Evolutionary conservation across 805 yeast genomes (phyloP).

Genomic region (Blastobotrys mokoenaii): DNA sequence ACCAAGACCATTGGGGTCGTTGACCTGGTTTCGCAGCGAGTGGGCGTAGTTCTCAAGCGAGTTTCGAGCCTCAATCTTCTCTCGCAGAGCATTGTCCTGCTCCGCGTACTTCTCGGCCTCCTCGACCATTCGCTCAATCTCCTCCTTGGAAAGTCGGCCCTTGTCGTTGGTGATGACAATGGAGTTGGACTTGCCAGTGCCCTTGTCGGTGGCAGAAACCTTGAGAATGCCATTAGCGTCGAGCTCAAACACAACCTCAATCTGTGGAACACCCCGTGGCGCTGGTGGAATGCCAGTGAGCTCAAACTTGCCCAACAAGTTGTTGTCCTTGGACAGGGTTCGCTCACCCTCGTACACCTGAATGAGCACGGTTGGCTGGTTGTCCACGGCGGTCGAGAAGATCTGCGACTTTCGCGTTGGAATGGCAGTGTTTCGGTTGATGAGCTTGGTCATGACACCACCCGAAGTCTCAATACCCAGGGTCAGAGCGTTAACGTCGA

Average conservation of each 20-base stretch:
- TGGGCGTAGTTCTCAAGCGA: slow-evolving; percentile 82
- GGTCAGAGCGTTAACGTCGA: slow-evolving; percentile 91
- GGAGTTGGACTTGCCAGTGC: slow-evolving; percentile 86
- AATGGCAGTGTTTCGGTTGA: slow-evolving; percentile 89
- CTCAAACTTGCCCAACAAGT: slow-evolving; percentile 79
- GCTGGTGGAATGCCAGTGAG: slow-evolving; percentile 83
- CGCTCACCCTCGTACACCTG: slow-evolving; percentile 97
- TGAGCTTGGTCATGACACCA: slow-evolving; percentile 94
- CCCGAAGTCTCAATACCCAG: slow-evolving; percentile 96
- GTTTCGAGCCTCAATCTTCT: slow-evolving; percentile 83
- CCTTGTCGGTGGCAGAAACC: slow-evolving; percentile 84
- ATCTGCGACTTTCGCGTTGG: slow-evolving; percentile 94
- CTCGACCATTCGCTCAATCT: slow-evolving; percentile 94
- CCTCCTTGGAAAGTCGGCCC: slow-evolving; percentile 89
- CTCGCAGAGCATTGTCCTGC: slow-evolving; percentile 77
- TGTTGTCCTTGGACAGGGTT: slow-evolving; percentile 89
- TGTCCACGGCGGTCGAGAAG: slow-evolving; percentile 92
- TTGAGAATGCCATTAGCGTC: slow-evolving; percentile 85
- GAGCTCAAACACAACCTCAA: slow-evolving; percentile 80
- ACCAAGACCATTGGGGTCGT: slow-evolving; percentile 49
- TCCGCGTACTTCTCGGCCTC: slow-evolving; percentile 94
- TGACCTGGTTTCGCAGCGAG: slow-evolving; percentile 63
- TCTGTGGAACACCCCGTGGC: slow-evolving; percentile 87
- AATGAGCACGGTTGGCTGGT: slow-evolving; percentile 90
- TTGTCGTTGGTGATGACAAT: slow-evolving; percentile 89